Conservation (phyloP, 306 rosid genomes). For the Inga laurina region DNA sequence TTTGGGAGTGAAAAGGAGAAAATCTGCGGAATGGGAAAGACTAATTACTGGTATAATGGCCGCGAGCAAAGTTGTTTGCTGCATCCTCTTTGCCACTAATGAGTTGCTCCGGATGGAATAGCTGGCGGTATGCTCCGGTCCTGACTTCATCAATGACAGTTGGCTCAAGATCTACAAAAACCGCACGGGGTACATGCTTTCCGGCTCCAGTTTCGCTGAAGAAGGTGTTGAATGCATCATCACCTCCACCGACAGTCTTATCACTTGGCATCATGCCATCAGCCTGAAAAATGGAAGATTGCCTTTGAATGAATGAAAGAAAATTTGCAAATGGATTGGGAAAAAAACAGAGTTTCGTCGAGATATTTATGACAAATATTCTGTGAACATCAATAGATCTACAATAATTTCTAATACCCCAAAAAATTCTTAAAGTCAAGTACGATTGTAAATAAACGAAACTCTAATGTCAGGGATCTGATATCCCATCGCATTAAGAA, state of each 20-base stretch:
- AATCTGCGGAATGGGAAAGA: neutral
- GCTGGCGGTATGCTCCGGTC: slow-evolving; percentile 61
- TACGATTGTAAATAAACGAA: neutral
- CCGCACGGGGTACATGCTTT: slow-evolving; percentile 82
- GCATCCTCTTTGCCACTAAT: slow-evolving; percentile 90
- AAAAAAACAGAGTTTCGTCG: neutral
- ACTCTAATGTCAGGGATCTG: neutral
- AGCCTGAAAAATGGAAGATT: slow-evolving; percentile 38
- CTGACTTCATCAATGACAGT: slow-evolving; percentile 74
- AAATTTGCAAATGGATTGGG: no score
- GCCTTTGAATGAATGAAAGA: neutral
- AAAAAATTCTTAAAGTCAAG: neutral
- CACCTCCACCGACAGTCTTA: slow-evolving; percentile 54
- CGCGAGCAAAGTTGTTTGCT: slow-evolving; percentile 88
- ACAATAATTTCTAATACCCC: neutral
- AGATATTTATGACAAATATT: neutral
- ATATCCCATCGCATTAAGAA: neutral
- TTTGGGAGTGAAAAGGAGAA: neutral
- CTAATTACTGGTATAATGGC: slow-evolving; percentile 75
- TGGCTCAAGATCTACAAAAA: slow-evolving; percentile 85
- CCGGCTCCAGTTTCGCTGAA: slow-evolving; percentile 90
- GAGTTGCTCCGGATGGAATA: slow-evolving; percentile 86
- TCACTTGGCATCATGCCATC: slow-evolving; percentile 88
- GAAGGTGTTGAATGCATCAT: slow-evolving; percentile 86
- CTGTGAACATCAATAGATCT: neutral